Percentiles rank a stretch among this genome's conserved stretches.
Conservation (phyloP, 805 yeast species). For the Starmerella roubikii region DNA sequence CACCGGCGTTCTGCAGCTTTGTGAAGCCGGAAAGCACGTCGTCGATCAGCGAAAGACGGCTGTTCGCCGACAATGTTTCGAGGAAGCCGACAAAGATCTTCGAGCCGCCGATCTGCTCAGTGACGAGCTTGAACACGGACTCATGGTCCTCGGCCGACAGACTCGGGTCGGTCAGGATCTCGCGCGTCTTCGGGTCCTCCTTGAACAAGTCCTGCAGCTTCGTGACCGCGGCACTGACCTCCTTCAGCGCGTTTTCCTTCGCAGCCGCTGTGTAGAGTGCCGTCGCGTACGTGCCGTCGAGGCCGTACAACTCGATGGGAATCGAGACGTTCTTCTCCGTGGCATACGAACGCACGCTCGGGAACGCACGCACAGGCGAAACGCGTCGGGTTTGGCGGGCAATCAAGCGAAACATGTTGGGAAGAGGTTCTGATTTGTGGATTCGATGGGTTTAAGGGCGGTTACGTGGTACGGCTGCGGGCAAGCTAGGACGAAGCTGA, state of each 20-base stretch:
- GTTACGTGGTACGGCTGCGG: background rate
- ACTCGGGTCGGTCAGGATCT: constrained; percentile 68
- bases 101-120: constrained; percentile 40
- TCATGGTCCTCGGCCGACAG: constrained; percentile 62
- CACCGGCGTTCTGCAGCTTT: constrained; percentile 71
- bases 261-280: constrained; percentile 88
- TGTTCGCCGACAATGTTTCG: constrained; percentile 80
- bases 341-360: constrained; percentile 34
- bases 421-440: too few relatives aligned
- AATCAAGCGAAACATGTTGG: too few relatives aligned
- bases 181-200: constrained; percentile 49
- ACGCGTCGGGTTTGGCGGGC: constrained; percentile 12
- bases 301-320: constrained; percentile 86
- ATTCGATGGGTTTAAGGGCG: too few relatives aligned
- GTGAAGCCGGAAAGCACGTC: constrained; percentile 58
- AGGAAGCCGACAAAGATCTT: constrained; percentile 66
- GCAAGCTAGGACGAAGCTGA: too few relatives aligned
- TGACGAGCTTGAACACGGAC: constrained; percentile 49
- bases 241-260: constrained; percentile 61
- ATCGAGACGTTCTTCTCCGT: constrained; percentile 48
- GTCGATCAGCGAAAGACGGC: constrained; percentile 65
- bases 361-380: constrained; percentile 12
- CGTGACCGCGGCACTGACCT: constrained; percentile 52
- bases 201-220: constrained; percentile 42
- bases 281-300: constrained; percentile 94